Evolutionary conservation across 1,284 basidiomycete genomes (phyloP).

Genomic region (Ustilago hordei): DNA sequence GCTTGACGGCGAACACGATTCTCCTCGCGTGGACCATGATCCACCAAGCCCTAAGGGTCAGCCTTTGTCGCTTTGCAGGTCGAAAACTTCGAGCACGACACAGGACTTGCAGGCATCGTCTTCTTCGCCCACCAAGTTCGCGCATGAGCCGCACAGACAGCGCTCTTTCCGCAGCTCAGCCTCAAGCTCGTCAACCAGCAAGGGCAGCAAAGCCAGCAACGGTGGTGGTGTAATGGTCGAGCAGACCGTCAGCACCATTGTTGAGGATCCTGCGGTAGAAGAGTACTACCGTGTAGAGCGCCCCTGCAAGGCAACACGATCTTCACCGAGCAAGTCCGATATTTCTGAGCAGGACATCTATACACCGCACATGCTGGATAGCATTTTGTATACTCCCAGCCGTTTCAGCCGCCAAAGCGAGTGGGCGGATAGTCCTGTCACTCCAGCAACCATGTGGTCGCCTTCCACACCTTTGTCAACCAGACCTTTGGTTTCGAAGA

Average conservation of each 20-base stretch:
- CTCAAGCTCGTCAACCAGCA: slow-evolving; percentile 10
- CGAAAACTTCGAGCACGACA: slow-evolving; percentile 10
- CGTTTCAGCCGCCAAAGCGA: slow-evolving; percentile 14
- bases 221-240: slow-evolving; percentile 31
- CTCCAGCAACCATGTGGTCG: slow-evolving; percentile 26
- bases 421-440: slow-evolving; percentile 20
- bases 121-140: neutral
- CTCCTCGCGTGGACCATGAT: neutral
- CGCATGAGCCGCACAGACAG: slow-evolving; percentile 12
- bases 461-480: slow-evolving; percentile 20
- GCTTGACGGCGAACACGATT: slow-evolving; percentile 17
- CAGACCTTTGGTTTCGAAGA: slow-evolving; percentile 4
- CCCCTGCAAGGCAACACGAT: slow-evolving; percentile 7
- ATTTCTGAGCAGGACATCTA: slow-evolving; percentile 13
- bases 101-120: slow-evolving; percentile 21
- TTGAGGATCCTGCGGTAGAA: slow-evolving; percentile 29
- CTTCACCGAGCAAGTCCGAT: slow-evolving; percentile 11
- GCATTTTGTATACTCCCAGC: slow-evolving; percentile 4
- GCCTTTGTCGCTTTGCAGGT: slow-evolving; percentile 15
- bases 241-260: slow-evolving; percentile 37
- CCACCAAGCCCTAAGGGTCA: slow-evolving; percentile 17
- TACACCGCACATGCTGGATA: slow-evolving; percentile 12
- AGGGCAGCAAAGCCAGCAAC: slow-evolving; percentile 13
- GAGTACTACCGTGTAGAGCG: slow-evolving; percentile 23
- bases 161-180: slow-evolving; percentile 11